Evolutionary conservation across 2,329 filamentous ascomycete genomes (phyloP).

Genomic region (Verticillium nubilum): DNA sequence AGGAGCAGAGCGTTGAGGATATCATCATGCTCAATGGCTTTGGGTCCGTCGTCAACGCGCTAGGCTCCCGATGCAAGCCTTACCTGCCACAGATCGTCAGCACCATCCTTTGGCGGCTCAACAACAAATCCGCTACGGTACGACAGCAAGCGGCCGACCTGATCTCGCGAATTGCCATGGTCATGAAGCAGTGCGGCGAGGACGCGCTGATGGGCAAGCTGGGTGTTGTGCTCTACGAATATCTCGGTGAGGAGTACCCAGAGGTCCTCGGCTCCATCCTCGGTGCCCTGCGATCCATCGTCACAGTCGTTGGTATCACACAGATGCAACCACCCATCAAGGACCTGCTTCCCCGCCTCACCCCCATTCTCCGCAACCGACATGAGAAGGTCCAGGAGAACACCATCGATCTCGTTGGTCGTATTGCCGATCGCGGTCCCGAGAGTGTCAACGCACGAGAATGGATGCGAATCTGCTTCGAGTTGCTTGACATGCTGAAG

Average conservation of each 20-base stretch:
- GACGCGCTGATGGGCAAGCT: constrained; percentile 95
- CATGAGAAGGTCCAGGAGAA: constrained; percentile 99
- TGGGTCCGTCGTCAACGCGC: constrained; percentile 91
- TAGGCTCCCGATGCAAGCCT: constrained; percentile 89
- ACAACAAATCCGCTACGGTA: constrained; percentile 96
- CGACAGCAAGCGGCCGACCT: constrained; percentile 95
- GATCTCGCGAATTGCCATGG: constrained; percentile 94
- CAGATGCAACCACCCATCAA: constrained; percentile 99
- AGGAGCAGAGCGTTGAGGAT: constrained; percentile 96
- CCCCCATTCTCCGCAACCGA: constrained; percentile 95
- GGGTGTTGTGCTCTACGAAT: constrained; percentile 92
- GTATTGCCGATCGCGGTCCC: constrained; percentile 93
- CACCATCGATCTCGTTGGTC: constrained; percentile 94
- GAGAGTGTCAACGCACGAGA: constrained; percentile 95
- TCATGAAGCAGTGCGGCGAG: constrained; percentile 98
- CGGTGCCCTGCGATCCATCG: constrained; percentile 89
- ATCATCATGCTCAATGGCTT: constrained; percentile 96
- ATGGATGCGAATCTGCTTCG: constrained; percentile 99
- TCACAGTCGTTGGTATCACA: constrained; percentile 94
- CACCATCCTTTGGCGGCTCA: constrained; percentile 91
- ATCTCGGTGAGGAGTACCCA: constrained; percentile 96
- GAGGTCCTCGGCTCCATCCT: constrained; percentile 96
- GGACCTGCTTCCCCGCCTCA: constrained; percentile 88
- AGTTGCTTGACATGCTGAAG: constrained; percentile 98
- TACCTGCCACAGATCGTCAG: constrained; percentile 96